Evolutionary conservation across 345 rosid species (phyloP), one percentile per base, ranked within the genome.

Genomic region (Luvunga scandens): DNA sequence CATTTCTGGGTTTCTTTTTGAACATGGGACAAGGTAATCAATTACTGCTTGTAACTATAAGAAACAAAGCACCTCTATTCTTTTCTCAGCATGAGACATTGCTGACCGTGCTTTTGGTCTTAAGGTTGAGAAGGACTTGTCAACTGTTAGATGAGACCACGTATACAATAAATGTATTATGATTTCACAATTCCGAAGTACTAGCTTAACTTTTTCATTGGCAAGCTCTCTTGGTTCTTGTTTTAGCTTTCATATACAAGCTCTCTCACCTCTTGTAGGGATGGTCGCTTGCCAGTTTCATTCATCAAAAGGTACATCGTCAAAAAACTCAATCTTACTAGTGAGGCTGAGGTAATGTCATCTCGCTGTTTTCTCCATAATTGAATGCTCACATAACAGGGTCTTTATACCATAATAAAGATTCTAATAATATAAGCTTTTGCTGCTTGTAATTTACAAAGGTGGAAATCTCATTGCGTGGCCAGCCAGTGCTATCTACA

Each of bases 381-480:
- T 18, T 27, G 34, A 16, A 9, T 16, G 36, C n/a, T 2, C 28
- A 25, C 34, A 9, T 66, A 66, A 66, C 19, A 36, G 19, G 7
- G 8, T 4, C 1, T 16, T 6, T 63, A 6, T 4, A 27, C 31
- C 2, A 4, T 28, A 63, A 1, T 25, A 7, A 42, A n/a, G 25
- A 69, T 24, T 42, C 30, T 36, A 69, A 2, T 4, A 42, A 12
- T 2, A 14, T 2, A 48, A 13, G 7, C 21, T 19, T 33, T 31
- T 3, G 14, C 39, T 30, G 74, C 9, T 70, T 13, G 59, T 28
- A 53, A 55, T 60, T 76, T 61, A 12, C 55, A 39, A 79, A 89
- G 96, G 93, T 91, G 68, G 88, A 87, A 81, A 79, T 91, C 66
- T 84, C 60, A 22, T 24, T 89, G 76, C 48, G 72, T 62, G 78